Conservation (phyloP, 2,329 filamentous ascomycete species). For the Verticillium nubilum region DNA sequence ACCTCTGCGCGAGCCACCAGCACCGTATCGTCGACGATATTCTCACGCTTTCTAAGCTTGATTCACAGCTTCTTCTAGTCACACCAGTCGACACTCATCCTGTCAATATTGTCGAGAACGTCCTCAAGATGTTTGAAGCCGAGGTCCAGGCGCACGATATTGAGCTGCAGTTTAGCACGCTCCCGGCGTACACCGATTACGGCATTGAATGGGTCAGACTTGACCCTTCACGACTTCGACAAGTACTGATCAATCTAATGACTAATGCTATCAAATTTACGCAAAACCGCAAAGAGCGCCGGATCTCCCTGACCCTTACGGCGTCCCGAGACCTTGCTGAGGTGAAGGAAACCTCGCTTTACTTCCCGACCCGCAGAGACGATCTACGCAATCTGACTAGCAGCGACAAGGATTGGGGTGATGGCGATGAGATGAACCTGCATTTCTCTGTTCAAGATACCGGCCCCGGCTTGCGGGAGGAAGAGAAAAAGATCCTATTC, state of each 20-base stretch:
- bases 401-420: constrained; percentile 61
- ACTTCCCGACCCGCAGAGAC: constrained; percentile 40
- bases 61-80: constrained; percentile 64
- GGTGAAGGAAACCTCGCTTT: constrained; percentile 33
- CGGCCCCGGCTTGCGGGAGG: constrained; percentile 58
- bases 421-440: constrained; percentile 65
- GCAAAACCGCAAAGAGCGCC: constrained; percentile 51
- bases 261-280: constrained; percentile 63
- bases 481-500: constrained; percentile 63
- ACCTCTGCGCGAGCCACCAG: constrained; percentile 73
- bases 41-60: constrained; percentile 62
- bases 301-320: constrained; percentile 60
- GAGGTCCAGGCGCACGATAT: constrained; percentile 70
- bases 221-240: constrained; percentile 68
- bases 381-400: constrained; percentile 41
- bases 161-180: constrained; percentile 61
- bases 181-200: constrained; percentile 60
- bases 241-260: constrained; percentile 73
- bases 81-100: constrained; percentile 67
- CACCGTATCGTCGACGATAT: constrained; percentile 67
- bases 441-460: constrained; percentile 70
- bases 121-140: constrained; percentile 74
- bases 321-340: constrained; percentile 51
- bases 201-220: constrained; percentile 67
- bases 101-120: constrained; percentile 60